A percentile compares a stretch with the other conserved stretches of the same genome.
Conservation (phyloP, 1,139 yeast species). For the Candida freyschussii region DNA sequence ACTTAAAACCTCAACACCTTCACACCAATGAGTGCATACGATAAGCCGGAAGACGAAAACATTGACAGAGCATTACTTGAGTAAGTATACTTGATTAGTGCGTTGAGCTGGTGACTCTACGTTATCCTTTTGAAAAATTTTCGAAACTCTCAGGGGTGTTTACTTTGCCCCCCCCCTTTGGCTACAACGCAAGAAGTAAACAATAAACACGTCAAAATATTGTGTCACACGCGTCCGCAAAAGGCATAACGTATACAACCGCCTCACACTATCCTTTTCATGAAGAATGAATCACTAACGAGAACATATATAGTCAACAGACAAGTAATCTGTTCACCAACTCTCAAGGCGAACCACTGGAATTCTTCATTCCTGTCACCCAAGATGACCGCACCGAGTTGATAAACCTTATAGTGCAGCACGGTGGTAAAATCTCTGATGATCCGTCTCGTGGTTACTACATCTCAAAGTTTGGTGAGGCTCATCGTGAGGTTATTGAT, state of each 20-base stretch:
- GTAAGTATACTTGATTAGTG: conserved; percentile 3
- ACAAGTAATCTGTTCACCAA: conserved; percentile 1
- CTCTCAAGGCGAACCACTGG: conserved; percentile 9
- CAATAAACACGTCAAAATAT: background rate
- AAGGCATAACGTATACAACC: background rate
- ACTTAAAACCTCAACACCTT: conserved; percentile 1
- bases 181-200: background rate
- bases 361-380: conserved; percentile 21
- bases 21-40: conserved; percentile 3
- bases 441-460: conserved; percentile 13
- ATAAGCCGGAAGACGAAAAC: conserved; percentile 7
- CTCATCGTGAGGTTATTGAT: conserved; percentile 16
- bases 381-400: conserved; percentile 20
- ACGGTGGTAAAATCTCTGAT: conserved; percentile 24
- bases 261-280: no score
- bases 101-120: conserved; percentile 1
- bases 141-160: no score
- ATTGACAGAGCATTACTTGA: conserved; percentile 13
- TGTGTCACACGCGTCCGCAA: background rate
- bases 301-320: conserved; percentile 1
- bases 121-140: background rate
- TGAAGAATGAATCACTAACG: background rate
- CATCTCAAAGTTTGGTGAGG: conserved; percentile 20
- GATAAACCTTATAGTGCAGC: conserved; percentile 10
- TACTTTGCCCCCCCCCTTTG: no score